A percentile compares a stretch with the other conserved stretches of the same genome.
These are phyloP conservation scores for Scedosporium aurantiacum DNA, from an alignment of 2,329 filamentous ascomycete species.

Conservation along the genomic window DNA sequence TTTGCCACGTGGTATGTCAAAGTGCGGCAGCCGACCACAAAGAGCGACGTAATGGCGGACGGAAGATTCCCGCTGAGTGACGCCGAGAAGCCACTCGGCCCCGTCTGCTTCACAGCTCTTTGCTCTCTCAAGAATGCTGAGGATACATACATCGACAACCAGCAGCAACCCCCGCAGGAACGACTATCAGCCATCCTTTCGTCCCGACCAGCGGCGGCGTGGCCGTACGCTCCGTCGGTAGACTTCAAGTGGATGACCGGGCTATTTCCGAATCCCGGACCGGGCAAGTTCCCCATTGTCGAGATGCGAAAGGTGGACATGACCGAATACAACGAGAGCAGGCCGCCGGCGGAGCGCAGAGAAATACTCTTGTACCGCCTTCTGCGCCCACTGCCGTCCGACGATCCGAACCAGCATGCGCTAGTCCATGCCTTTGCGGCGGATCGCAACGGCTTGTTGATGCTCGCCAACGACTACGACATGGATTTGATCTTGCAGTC, in stretches of 20 bases:
- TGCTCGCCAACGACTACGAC: conserved; percentile 37
- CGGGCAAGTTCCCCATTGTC: conserved; percentile 35
- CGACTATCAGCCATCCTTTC: conserved; percentile 31
- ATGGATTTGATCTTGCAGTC: conserved; percentile 30
- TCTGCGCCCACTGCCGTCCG: conserved; percentile 27
- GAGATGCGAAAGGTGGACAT: conserved; percentile 47
- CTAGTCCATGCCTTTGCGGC: conserved; percentile 38
- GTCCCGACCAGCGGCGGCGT: conserved; percentile 24
- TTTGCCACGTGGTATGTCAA: conserved; percentile 40
- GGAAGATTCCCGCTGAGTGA: conserved; percentile 30
- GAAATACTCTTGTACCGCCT: conserved; percentile 40
- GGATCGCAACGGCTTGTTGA: conserved; percentile 43
- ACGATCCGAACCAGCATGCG: conserved; percentile 33
- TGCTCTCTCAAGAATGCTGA: conserved; percentile 39
- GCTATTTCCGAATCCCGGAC: conserved; percentile 22
- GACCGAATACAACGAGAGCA: conserved; percentile 29
- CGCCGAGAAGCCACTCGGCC: conserved; percentile 24
- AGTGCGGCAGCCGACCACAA: conserved; percentile 30
- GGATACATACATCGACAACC: conserved; percentile 9
- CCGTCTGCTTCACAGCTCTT: conserved; percentile 38
- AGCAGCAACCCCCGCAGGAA: conserved; percentile 13
- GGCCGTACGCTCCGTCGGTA: conserved; percentile 33
- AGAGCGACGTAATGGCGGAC: not conserved
- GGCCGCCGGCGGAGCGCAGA: conserved; percentile 30
- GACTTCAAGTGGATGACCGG: conserved; percentile 31